Evolutionary conservation across 345 rosid species (phyloP), one percentile per base, ranked within the genome.

Genomic region (Sisymbrium irio): DNA sequence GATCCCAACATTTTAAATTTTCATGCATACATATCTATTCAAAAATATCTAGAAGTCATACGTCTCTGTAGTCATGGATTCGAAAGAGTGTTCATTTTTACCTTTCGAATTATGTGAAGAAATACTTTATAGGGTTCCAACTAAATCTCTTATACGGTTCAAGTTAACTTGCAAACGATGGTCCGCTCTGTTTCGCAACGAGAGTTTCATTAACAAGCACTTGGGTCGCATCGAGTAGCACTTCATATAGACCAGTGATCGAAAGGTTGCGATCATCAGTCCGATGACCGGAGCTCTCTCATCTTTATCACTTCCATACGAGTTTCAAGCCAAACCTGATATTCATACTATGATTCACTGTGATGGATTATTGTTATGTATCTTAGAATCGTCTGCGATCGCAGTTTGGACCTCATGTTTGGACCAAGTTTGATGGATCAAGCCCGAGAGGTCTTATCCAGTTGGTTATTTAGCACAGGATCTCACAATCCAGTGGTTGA

Each of bases 391-490:
- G 1, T 37, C 55, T 30, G 11, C 62, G 1, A 32, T 72, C 4
- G 69, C 69, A 11, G 3, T 72, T 19, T 72, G 76, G 62, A 72
- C 53, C 45, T 55, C 76, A 53, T 62, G 69, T 62, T 53, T 72
- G 62, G 41, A 53, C 11, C 62, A 62, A 17, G 76, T 62, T 71
- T 18, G 44, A 50, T 62, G 76, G 69, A 40, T 72, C 33, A 62
- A 50, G 17, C 28, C 69, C 28, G 3, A 41, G 33, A 1, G 4
- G 53, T 32, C 33, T 72, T 9, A n/a, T 15, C 17, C 14, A 22
- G 9, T 3, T 53, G 19, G 14, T 42, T 30, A n/a, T 62, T 19
- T 15, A 67, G 18, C 14, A 44, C 9, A 0, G 42, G 54, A 15
- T 7, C 30, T 17, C 18, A 55, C 59, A 11, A 71, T 20, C 19